Percentiles rank a stretch among this genome's conserved stretches.
These are phyloP conservation scores for Macrophomina tecta DNA, from an alignment of 2,329 filamentous ascomycete genomes.

Conservation along the genomic window DNA sequence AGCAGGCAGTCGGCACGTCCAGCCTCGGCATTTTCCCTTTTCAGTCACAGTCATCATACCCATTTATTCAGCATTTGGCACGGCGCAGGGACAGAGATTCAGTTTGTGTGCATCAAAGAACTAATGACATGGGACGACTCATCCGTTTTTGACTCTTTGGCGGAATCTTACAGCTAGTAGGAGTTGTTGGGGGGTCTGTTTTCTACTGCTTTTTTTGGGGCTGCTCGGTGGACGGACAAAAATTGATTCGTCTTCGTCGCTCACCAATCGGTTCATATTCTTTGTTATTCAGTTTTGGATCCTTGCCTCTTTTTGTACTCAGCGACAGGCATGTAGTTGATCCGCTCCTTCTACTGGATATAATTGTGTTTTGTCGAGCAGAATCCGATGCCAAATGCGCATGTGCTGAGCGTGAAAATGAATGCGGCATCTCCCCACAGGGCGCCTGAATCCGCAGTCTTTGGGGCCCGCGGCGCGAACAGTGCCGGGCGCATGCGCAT, in stretches of 20 bases:
- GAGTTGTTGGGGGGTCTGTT: constrained; percentile 26
- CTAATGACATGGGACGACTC: constrained; percentile 30
- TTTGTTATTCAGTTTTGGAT: constrained; percentile 16
- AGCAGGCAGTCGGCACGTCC: constrained; percentile 17
- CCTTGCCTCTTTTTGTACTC: constrained; percentile 13
- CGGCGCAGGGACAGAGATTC: constrained; percentile 41
- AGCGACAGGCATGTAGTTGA: constrained; percentile 19
- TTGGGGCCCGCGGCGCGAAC: constrained; percentile 7
- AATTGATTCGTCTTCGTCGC: constrained; percentile 24
- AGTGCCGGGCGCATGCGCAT: constrained; percentile 4
- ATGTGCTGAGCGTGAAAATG: not conserved
- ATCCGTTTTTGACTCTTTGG: constrained; percentile 28
- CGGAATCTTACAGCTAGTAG: constrained; percentile 26
- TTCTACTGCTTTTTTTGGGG: constrained; percentile 2
- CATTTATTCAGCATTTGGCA: constrained; percentile 50
- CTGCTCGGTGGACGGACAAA: constrained; percentile 21
- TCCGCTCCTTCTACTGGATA: constrained; percentile 24
- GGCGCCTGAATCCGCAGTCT: not conserved
- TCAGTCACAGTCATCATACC: constrained; percentile 29
- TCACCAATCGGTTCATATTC: constrained; percentile 23
- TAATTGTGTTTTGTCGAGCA: constrained; percentile 23
- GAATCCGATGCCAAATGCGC: not conserved
- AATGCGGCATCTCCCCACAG: constrained; percentile 19
- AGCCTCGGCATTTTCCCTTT: constrained; percentile 23
- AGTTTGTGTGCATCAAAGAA: constrained; percentile 30